Evolutionary conservation across 192 early-diverging fungal genomes (phyloP).

Genomic region (Coemansia sp.): DNA sequence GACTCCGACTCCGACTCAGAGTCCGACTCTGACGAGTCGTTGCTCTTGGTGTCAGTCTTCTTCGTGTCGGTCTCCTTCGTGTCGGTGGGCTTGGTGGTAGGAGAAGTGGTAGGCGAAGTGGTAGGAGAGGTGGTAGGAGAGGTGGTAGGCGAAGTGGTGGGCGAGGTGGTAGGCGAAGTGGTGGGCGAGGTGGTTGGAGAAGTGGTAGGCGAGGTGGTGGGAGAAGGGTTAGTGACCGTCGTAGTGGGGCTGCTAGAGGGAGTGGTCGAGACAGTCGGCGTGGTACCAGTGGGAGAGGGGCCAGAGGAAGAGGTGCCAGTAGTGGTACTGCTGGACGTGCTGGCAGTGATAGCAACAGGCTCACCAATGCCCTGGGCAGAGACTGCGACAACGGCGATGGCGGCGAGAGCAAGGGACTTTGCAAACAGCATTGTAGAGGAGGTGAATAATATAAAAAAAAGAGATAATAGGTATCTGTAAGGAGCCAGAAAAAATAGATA

Average conservation of each 20-base stretch:
- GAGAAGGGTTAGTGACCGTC: neutral
- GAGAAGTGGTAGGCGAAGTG: no score
- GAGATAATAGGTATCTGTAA: neutral
- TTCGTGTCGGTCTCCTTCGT: no score
- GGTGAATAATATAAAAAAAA: neutral
- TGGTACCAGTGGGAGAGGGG: neutral
- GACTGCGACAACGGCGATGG: constrained; percentile 30
- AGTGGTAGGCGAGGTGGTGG: no score
- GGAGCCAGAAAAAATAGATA: neutral
- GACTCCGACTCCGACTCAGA: neutral
- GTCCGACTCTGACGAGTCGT: neutral
- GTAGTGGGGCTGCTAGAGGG: neutral
- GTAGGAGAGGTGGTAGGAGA: neutral
- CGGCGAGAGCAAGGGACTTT: constrained; percentile 36
- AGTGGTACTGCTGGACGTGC: neutral
- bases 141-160: no score
- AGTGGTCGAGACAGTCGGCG: neutral
- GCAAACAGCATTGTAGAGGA: constrained; percentile 44
- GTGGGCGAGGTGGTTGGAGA: neutral
- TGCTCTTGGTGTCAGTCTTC: neutral
- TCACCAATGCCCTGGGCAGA: constrained; percentile 26
- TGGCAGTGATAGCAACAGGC: neutral
- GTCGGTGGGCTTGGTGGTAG: no score
- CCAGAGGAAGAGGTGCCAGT: neutral
- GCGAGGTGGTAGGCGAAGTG: neutral